Percentiles rank a stretch among this genome's conserved stretches.
Conservation (phyloP, 176 grass and related monocot genomes). For the Zoysia pacifica region DNA sequence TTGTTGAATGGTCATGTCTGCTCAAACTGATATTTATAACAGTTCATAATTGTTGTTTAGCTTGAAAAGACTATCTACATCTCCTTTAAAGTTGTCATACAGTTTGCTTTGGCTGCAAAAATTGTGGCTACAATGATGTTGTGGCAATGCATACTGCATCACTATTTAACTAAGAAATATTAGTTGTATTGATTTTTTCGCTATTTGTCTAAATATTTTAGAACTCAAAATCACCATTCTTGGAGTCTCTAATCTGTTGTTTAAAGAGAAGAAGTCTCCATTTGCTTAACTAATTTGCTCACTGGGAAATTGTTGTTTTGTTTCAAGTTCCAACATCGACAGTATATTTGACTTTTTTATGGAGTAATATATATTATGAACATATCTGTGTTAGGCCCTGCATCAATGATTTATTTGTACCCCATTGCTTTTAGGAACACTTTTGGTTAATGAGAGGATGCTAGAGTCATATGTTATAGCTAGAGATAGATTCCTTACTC, state of each 20-base stretch:
- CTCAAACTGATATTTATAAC: constrained; percentile 6
- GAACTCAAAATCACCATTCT: background rate
- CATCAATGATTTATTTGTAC: constrained; percentile 11
- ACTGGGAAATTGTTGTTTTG: background rate
- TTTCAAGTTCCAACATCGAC: background rate
- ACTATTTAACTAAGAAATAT: background rate
- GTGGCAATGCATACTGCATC: background rate
- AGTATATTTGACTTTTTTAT: background rate
- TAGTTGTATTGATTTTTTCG: background rate
- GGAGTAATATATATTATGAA: constrained; percentile 17
- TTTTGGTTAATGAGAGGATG: constrained; percentile 99
- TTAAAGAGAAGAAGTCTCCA: background rate
- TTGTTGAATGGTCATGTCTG: background rate
- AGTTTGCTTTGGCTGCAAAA: background rate
- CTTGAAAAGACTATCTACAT: background rate
- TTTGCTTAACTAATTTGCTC: constrained; percentile 1
- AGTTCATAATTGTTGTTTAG: background rate
- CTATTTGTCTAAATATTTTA: background rate
- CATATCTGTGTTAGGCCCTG: background rate
- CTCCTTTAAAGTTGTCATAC: background rate
- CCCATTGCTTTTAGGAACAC: constrained; percentile 65
- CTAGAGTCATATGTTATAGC: constrained; percentile 98
- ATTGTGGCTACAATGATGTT: background rate
- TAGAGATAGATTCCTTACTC: constrained; percentile 87
- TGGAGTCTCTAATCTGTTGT: background rate